These are phyloP conservation scores for Crithidia sp. DNA, from an alignment of 208 protist genomes.

Conservation along the genomic window DNA sequence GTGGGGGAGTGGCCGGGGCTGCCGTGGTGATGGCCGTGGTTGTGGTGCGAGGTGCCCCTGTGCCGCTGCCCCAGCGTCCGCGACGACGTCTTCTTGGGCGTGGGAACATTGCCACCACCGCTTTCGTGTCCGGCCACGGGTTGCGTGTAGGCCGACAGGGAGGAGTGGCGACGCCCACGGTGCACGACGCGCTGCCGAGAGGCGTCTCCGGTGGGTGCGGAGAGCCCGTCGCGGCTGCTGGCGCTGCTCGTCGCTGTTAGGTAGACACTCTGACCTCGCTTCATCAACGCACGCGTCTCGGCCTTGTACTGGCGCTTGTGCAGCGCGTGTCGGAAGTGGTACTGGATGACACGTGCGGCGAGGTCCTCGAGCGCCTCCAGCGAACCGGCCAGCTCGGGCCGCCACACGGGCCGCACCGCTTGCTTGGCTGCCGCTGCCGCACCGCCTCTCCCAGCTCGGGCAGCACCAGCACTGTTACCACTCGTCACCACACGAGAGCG, in stretches of 20 bases:
- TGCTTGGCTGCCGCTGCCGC: too few relatives aligned
- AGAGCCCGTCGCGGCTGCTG: conserved; percentile 6
- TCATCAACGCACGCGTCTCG: conserved; percentile 34
- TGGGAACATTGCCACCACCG: too few relatives aligned
- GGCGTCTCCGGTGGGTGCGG: neutral
- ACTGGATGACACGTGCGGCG: conserved; percentile 74
- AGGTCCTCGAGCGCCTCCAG: conserved; percentile 38
- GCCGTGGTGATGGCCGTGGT: neutral
- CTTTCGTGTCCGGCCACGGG: too few relatives aligned
- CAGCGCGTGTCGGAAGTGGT: conserved; percentile 46
- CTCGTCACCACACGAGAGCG: neutral
- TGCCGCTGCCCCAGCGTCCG: neutral
- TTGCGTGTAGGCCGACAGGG: too few relatives aligned
- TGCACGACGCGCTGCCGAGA: too few relatives aligned
- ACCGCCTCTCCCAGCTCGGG: too few relatives aligned
- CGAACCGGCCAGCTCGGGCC: conserved; percentile 20
- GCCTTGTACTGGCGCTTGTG: conserved; percentile 36
- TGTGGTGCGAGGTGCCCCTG: neutral
- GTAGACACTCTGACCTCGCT: conserved; percentile 20
- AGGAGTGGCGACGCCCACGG: too few relatives aligned
- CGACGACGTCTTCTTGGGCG: neutral
- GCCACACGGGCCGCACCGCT: conserved; percentile 16
- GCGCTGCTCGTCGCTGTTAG: conserved; percentile 4
- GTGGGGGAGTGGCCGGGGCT: neutral
- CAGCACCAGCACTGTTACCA: neutral